Conservation (phyloP, 1,139 yeast genomes). For the Saccharomyces hybrid region DNA sequence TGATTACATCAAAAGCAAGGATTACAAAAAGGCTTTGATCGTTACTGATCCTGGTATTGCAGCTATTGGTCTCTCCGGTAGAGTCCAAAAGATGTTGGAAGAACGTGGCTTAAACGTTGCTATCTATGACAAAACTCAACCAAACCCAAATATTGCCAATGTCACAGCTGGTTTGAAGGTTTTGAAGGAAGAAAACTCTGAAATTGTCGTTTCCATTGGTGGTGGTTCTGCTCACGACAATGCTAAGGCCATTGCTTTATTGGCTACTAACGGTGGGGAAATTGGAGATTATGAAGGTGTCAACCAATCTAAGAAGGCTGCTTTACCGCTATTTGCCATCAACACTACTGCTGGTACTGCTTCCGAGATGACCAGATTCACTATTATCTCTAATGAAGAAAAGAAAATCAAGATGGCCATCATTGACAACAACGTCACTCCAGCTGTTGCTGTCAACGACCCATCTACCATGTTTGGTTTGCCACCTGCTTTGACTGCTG, state of each 20-base stretch:
- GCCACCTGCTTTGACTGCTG: constrained; percentile 38
- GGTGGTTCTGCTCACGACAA: constrained; percentile 22
- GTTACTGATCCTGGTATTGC: constrained; percentile 20
- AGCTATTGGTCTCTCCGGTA: constrained; percentile 15
- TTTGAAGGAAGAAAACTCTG: constrained; percentile 11
- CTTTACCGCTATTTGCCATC: constrained; percentile 36
- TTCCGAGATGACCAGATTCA: constrained; percentile 38
- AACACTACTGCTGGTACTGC: constrained; percentile 42
- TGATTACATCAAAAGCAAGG: constrained; percentile 11
- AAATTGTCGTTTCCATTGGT: constrained; percentile 18
- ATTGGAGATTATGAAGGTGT: constrained; percentile 20
- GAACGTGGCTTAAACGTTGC: constrained; percentile 11
- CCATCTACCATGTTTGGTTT: constrained; percentile 36
- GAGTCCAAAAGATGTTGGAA: constrained; percentile 12
- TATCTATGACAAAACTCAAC: constrained; percentile 17
- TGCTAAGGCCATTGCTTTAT: constrained; percentile 18
- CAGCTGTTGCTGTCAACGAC: constrained; percentile 26
- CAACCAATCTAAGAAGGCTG: constrained; percentile 13
- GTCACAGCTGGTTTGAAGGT: constrained; percentile 14
- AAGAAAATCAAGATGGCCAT: constrained; percentile 20
- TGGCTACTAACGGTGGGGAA: constrained; percentile 20
- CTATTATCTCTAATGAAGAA: constrained; percentile 17
- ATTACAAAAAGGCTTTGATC: constrained; percentile 12
- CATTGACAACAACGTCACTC: constrained; percentile 19
- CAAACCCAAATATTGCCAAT: constrained; percentile 16